These are phyloP conservation scores for Lepidium sativum DNA, from an alignment of 345 rosid genomes.

Conservation along the genomic window DNA sequence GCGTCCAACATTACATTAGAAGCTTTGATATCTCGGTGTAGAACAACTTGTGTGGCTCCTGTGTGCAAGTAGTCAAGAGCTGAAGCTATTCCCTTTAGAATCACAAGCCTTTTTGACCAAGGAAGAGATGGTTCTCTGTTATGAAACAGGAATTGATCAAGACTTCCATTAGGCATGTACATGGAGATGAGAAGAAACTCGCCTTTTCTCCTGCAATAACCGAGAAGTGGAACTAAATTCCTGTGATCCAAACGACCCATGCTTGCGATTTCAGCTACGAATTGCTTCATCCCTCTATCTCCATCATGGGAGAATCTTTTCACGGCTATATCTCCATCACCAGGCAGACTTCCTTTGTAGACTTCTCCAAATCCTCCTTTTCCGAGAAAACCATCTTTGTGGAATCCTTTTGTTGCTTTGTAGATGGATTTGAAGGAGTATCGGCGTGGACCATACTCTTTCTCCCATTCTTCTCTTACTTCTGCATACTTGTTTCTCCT, in stretches of 20 bases:
- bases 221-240: constrained; percentile 44
- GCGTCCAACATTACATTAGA: constrained; percentile 41
- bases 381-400: constrained; percentile 39
- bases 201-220: constrained; percentile 43
- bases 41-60: constrained; percentile 43
- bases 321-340: constrained; percentile 40
- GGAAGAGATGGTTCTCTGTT: constrained; percentile 13
- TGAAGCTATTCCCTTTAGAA: constrained; percentile 32
- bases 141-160: constrained; percentile 34
- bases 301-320: constrained; percentile 46
- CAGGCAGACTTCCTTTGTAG: constrained; percentile 40
- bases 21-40: constrained; percentile 51
- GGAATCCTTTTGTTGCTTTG: constrained; percentile 55
- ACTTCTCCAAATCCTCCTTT: constrained; percentile 60
- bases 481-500: constrained; percentile 42
- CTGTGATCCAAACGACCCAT: constrained; percentile 42
- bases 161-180: constrained; percentile 53
- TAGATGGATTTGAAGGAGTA: constrained; percentile 48
- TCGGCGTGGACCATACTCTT: constrained; percentile 42
- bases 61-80: constrained; percentile 46
- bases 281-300: constrained; percentile 45
- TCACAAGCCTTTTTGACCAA: constrained; percentile 35
- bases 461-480: constrained; percentile 58
- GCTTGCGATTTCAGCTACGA: constrained; percentile 38
- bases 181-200: constrained; percentile 49